phyloP scores from a whole-genome alignment of 345 rosid species.

The Rubroshorea leprosula region DNA sequence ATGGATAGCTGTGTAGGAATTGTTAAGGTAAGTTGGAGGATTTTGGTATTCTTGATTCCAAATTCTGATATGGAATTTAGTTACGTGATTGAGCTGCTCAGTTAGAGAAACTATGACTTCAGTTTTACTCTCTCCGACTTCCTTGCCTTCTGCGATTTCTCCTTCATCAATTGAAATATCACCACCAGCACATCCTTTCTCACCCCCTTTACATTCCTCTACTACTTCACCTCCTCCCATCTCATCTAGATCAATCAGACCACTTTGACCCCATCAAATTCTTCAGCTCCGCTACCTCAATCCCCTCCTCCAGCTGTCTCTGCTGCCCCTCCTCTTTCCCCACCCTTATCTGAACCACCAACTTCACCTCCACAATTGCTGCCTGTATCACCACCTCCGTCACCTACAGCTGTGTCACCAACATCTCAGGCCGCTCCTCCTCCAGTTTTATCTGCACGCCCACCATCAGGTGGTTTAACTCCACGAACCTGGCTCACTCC shows the following conservation, averaged over 20 bases:
- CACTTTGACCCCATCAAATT: constrained; percentile 8
- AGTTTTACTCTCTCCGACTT: constrained; percentile 38
- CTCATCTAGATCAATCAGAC: constrained; percentile 28
- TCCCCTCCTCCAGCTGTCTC: constrained; percentile 45
- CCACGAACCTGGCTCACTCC: constrained; percentile 39
- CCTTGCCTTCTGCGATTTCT: constrained; percentile 23
- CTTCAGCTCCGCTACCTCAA: constrained; percentile 7
- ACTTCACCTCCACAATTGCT: constrained; percentile 31
- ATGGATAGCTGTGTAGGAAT: background rate
- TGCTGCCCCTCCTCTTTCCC: constrained; percentile 25
- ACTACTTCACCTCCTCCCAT: constrained; percentile 40
- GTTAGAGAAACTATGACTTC: constrained; percentile 41
- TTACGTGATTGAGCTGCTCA: constrained; percentile 4
- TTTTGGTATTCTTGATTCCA: constrained; percentile 4
- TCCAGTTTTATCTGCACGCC: constrained; percentile 40
- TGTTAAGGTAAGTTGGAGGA: constrained; percentile 1
- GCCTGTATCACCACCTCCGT: constrained; percentile 38
- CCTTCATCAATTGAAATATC: constrained; percentile 30
- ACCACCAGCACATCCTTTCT: constrained; percentile 22
- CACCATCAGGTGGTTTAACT: constrained; percentile 35
- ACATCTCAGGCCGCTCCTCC: constrained; percentile 34
- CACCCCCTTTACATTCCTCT: constrained; percentile 33
- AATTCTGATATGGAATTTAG: constrained; percentile 15
- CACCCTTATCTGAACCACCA: constrained; percentile 19
- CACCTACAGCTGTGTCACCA: constrained; percentile 33